phyloP scores from a whole-genome alignment of 768 basidiomycete genomes.

The Podaxis rugospora region DNA sequence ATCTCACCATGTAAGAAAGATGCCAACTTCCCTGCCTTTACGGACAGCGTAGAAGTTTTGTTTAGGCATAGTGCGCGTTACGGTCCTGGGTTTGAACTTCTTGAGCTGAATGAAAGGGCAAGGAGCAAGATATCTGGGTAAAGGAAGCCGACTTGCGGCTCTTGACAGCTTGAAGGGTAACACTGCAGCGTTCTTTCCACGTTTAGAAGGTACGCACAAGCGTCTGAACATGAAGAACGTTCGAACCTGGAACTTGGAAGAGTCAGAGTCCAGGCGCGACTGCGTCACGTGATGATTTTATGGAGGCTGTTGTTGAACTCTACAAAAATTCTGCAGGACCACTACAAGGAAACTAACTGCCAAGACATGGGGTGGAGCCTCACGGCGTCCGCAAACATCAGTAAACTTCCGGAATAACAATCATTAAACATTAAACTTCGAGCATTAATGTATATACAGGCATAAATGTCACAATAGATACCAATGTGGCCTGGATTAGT shows the following conservation, averaged over 20 bases:
- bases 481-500: not conserved
- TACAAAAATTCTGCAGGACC: too few species aligned
- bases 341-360: too few species aligned
- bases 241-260: too few species aligned
- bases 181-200: not conserved
- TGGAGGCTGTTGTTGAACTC: too few species aligned
- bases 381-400: too few species aligned
- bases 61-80: conserved; percentile 27
- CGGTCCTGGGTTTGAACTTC: not conserved
- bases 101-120: not conserved
- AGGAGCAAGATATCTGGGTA: not conserved
- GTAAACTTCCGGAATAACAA: too few species aligned
- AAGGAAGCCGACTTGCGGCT: not conserved
- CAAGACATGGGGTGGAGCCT: too few species aligned
- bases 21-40: conserved; percentile 56
- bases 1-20: conserved; percentile 68
- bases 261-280: too few species aligned
- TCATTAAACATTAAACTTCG: too few species aligned
- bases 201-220: not conserved
- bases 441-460: not conserved
- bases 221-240: not conserved
- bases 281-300: too few species aligned
- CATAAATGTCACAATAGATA: not conserved
- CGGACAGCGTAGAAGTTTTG: conserved; percentile 70
- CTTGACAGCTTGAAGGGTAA: not conserved